These are phyloP conservation scores for Kappamyces sp. DNA, from an alignment of 192 early-diverging fungal species.

Conservation along the genomic window DNA sequence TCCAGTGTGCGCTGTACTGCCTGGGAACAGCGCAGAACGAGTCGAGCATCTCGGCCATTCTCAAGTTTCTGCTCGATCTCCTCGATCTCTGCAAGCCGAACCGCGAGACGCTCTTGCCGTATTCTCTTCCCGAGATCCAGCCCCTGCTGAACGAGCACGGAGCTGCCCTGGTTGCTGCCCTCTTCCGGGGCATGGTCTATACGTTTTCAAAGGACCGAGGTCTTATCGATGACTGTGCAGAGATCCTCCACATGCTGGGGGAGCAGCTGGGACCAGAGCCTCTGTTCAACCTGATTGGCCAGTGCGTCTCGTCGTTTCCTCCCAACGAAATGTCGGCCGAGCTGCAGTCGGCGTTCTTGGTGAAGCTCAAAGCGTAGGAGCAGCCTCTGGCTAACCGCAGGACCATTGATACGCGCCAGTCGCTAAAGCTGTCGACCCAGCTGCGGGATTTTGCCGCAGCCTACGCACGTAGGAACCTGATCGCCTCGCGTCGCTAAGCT, in stretches of 20 bases:
- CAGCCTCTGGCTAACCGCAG: background rate
- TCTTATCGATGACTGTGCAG: slow-evolving; percentile 5
- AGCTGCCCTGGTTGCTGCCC: slow-evolving; percentile 12
- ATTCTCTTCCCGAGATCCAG: background rate
- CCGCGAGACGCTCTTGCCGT: slow-evolving; percentile 6
- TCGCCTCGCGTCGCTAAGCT: no score
- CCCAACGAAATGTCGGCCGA: slow-evolving; percentile 7
- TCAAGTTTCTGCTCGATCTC: slow-evolving; percentile 42
- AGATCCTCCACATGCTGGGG: no score
- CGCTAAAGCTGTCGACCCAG: background rate
- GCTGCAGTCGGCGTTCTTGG: background rate
- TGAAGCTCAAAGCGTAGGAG: slow-evolving; percentile 1
- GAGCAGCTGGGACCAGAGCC: no score
- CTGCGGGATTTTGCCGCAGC: slow-evolving; percentile 13
- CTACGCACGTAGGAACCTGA: background rate
- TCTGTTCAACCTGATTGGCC: no score
- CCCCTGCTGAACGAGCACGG: slow-evolving; percentile 22
- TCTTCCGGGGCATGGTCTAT: slow-evolving; percentile 8
- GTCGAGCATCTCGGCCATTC: slow-evolving; percentile 41
- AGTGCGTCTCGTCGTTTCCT: no score
- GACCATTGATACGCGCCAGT: slow-evolving; percentile 12
- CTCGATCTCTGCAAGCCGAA: slow-evolving; percentile 22
- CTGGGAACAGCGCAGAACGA: slow-evolving; percentile 49
- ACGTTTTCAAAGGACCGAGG: slow-evolving; percentile 11
- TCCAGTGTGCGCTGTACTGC: slow-evolving; percentile 60